phyloP scores from a whole-genome alignment of 192 early-diverging fungal species.

The Entrophospora sp. region DNA sequence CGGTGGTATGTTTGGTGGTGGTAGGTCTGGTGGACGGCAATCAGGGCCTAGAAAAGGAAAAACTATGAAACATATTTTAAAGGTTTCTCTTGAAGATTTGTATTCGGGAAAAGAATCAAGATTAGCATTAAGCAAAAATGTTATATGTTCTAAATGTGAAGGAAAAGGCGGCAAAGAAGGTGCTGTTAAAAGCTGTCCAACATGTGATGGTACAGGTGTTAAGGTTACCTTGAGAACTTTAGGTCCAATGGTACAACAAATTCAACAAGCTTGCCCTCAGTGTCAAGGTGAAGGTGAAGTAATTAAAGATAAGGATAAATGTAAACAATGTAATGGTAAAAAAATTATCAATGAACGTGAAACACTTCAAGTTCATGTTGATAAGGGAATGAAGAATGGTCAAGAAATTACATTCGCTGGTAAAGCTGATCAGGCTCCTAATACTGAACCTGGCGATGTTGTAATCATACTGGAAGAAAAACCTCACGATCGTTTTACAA shows the following conservation, averaged over 20 bases:
- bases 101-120: conserved; percentile 88
- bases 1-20: conserved; percentile 69
- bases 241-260: conserved; percentile 99
- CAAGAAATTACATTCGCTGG: conserved; percentile 92
- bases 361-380: conserved; percentile 96
- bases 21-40: conserved; percentile 62
- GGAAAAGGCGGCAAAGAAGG: conserved; percentile 96
- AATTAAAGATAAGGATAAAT: conserved; percentile 84
- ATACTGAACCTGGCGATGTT: conserved; percentile 93
- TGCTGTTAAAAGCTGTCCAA: conserved; percentile 71
- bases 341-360: conserved; percentile 86
- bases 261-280: conserved; percentile 90
- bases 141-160: conserved; percentile 85
- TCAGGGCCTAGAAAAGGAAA: conserved; percentile 90
- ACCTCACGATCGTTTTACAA: conserved; percentile 85
- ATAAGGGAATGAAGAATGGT: conserved; percentile 95
- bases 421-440: conserved; percentile 95
- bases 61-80: conserved; percentile 83
- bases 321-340: conserved; percentile 83
- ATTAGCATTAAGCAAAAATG: conserved; percentile 91
- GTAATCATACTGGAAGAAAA: conserved; percentile 96
- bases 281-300: conserved; percentile 89
- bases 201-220: conserved; percentile 87
- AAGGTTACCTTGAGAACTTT: conserved; percentile 86
- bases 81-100: conserved; percentile 79